Conservation (phyloP, 768 basidiomycete genomes). For the Tricholoma saponaceum region DNA sequence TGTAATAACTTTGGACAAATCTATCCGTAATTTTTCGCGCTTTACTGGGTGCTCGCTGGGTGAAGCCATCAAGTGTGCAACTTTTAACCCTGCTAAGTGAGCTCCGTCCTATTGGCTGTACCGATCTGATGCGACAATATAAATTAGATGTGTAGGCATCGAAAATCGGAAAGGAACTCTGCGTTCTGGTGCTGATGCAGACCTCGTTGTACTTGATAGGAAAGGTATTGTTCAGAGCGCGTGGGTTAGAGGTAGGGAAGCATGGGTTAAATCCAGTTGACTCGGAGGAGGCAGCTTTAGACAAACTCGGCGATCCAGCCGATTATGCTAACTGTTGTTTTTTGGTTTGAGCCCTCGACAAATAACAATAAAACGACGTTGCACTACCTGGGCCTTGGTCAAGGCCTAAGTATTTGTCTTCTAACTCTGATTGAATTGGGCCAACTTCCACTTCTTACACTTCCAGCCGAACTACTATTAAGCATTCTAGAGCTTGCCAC, state of each 20-base stretch:
- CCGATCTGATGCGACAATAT: not conserved
- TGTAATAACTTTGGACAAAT: slow-evolving; percentile 79
- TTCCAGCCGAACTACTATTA: slow-evolving; percentile 35
- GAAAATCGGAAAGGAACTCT: slow-evolving; percentile 81
- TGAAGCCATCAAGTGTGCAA: slow-evolving; percentile 83
- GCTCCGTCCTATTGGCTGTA: slow-evolving; percentile 12
- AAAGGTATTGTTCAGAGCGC: slow-evolving; percentile 40
- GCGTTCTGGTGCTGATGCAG: slow-evolving; percentile 50
- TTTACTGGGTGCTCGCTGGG: slow-evolving; percentile 84
- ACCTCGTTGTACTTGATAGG: slow-evolving; percentile 31
- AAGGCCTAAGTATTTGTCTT: too few species aligned
- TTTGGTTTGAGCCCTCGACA: too few species aligned
- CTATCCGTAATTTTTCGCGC: slow-evolving; percentile 77
- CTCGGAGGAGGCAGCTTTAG: too few species aligned
- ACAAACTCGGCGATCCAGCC: too few species aligned
- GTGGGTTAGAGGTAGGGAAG: slow-evolving; percentile 27
- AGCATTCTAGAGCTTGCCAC: slow-evolving; percentile 34
- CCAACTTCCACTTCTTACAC: slow-evolving; percentile 25
- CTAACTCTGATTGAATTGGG: too few species aligned
- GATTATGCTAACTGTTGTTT: too few species aligned
- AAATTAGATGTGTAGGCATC: slow-evolving; percentile 67
- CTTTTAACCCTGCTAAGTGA: slow-evolving; percentile 78
- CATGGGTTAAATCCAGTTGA: slow-evolving; percentile 49
- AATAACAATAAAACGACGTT: too few species aligned
- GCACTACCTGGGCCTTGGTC: too few species aligned